phyloP scores from a whole-genome alignment of 1,139 yeast genomes.

The Saccharomyces hybrid region DNA sequence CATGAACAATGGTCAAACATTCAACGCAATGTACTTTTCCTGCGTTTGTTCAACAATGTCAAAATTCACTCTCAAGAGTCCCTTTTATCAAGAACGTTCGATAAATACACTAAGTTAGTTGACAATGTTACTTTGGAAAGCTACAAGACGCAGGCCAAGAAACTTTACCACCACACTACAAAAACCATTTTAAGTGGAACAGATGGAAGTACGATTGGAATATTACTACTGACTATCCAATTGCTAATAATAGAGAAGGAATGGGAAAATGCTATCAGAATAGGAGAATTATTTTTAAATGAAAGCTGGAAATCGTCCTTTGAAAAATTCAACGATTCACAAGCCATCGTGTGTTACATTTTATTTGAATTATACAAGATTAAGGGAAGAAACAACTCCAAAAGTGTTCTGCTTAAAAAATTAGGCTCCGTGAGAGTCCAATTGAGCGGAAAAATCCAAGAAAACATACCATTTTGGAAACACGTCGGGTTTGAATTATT shows the following conservation, averaged over 20 bases:
- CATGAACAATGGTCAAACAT: constrained; percentile 23
- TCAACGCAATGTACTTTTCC: constrained; percentile 17
- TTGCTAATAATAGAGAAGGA: constrained; percentile 22
- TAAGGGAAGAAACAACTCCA: constrained; percentile 19
- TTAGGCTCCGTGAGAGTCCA: constrained; percentile 4
- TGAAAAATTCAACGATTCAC: constrained; percentile 5
- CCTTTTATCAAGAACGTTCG: constrained; percentile 18
- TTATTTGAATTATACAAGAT: constrained; percentile 23
- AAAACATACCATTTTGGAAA: constrained; percentile 36
- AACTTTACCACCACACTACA: constrained; percentile 18
- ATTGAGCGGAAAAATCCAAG: not conserved
- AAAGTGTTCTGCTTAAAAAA: constrained; percentile 14
- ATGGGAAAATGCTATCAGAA: constrained; percentile 25
- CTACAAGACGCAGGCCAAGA: constrained; percentile 27
- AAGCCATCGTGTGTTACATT: constrained; percentile 16
- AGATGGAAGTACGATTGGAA: constrained; percentile 19
- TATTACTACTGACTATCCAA: constrained; percentile 23
- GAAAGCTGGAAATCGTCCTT: constrained; percentile 5
- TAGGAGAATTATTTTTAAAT: constrained; percentile 22
- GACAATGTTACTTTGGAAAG: constrained; percentile 25
- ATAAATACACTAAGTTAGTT: constrained; percentile 20
- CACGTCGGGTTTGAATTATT: constrained; percentile 43
- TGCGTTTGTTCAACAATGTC: constrained; percentile 24
- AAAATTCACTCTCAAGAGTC: constrained; percentile 12
- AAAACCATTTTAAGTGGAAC: constrained; percentile 16